Conservation (phyloP, 805 yeast species). For the Barnettozyma pratensis region DNA sequence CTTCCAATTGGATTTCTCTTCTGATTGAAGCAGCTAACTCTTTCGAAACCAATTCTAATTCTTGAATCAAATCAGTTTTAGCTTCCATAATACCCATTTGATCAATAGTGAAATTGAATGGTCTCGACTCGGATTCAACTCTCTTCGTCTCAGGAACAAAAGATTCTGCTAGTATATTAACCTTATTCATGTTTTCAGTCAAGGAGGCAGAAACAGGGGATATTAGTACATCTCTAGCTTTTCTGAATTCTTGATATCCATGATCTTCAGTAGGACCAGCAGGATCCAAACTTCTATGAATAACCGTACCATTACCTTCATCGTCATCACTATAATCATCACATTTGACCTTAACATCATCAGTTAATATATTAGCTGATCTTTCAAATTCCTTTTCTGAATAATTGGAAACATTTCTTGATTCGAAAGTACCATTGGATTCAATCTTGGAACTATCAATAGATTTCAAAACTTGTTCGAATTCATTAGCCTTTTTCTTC, state of each 20-base stretch:
- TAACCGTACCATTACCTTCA: constrained; percentile 19
- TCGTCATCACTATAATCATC: constrained; percentile 18
- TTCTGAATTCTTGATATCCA: not conserved
- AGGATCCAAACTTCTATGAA: constrained; percentile 6
- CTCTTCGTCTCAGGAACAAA: constrained; percentile 8
- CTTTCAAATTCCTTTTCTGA: not conserved
- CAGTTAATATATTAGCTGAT: not conserved
- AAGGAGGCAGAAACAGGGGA: not conserved
- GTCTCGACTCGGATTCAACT: constrained; percentile 7
- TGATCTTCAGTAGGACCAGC: not conserved
- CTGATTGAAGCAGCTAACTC: constrained; percentile 70
- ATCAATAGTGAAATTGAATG: constrained; percentile 46
- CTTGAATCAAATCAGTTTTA: constrained; percentile 53
- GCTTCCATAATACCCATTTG: constrained; percentile 60
- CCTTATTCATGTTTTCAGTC: not conserved
- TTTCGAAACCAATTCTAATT: constrained; percentile 60
- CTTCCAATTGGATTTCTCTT: constrained; percentile 61
- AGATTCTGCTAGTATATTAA: constrained; percentile 13
- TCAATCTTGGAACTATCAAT: constrained; percentile 4
- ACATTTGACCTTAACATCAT: not conserved
- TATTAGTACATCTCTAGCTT: not conserved
- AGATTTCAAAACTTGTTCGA: constrained; percentile 17
- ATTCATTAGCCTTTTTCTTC: constrained; percentile 8
- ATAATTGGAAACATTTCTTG: constrained; percentile 5
- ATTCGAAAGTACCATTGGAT: constrained; percentile 8